phyloP scores from a whole-genome alignment of 805 yeast genomes.

The Sugiyamaella qingdaonensis region DNA sequence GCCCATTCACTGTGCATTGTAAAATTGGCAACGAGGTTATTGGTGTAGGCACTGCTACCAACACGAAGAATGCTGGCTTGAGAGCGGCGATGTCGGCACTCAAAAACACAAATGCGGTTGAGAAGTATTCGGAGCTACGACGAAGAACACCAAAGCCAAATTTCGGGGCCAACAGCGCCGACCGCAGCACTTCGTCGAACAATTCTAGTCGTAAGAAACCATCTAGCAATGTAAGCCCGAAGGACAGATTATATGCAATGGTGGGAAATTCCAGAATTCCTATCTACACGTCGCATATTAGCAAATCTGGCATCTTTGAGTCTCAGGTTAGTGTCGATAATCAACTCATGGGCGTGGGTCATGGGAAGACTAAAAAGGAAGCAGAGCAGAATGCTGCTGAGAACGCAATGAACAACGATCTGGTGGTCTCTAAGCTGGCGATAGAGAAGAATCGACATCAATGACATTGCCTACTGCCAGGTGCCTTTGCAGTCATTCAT shows the following conservation, averaged over 20 bases:
- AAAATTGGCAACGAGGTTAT: conserved; percentile 57
- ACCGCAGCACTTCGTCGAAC: neutral
- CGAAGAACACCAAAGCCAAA: conserved; percentile 29
- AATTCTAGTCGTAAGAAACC: neutral
- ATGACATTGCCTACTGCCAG: neutral
- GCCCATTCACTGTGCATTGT: conserved; percentile 61
- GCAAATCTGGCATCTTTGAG: neutral
- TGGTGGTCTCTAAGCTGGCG: conserved; percentile 1
- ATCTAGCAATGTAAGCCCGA: conserved; percentile 11
- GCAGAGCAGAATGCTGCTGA: conserved; percentile 22
- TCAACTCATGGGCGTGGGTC: conserved; percentile 19
- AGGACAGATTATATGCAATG: conserved; percentile 18
- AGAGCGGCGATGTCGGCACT: conserved; percentile 84
- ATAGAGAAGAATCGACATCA: neutral
- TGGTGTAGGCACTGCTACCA: conserved; percentile 69
- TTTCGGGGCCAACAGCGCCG: neutral
- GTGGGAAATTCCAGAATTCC: conserved; percentile 18
- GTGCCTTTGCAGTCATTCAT: neutral
- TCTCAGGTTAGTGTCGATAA: conserved; percentile 13
- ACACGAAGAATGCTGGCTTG: conserved; percentile 70
- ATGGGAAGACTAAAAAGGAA: conserved; percentile 18
- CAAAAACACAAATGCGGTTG: conserved; percentile 51
- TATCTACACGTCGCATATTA: conserved; percentile 10
- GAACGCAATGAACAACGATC: conserved; percentile 15
- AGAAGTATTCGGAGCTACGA: conserved; percentile 57